phyloP scores from a whole-genome alignment of 345 rosid species.

The Eucalyptus albens region DNA sequence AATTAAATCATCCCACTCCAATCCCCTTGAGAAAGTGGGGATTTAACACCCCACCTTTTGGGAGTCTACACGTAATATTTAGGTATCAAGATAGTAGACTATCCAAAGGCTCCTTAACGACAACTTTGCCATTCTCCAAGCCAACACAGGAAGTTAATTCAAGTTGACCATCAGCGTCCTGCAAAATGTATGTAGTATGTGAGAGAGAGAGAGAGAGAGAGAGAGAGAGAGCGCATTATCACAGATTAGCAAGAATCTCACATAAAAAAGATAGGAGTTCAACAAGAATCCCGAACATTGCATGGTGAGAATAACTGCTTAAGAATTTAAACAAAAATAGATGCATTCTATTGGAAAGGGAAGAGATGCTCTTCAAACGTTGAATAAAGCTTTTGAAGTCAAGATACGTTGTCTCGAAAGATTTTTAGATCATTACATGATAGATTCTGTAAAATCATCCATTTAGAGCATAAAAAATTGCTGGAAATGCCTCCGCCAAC shows the following conservation, averaged over 20 bases:
- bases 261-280: background rate
- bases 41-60: no score
- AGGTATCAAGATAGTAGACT: constrained; percentile 40
- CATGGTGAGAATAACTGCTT: background rate
- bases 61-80: no score
- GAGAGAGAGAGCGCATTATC: background rate
- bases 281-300: background rate
- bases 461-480: background rate
- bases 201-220: background rate
- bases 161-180: constrained; percentile 8
- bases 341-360: background rate
- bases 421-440: background rate
- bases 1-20: no score
- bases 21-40: no score
- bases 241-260: background rate
- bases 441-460: background rate
- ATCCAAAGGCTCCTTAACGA: constrained; percentile 63
- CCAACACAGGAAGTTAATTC: constrained; percentile 36
- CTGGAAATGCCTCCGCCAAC: background rate
- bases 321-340: background rate
- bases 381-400: background rate
- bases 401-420: background rate
- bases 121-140: constrained; percentile 30
- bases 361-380: background rate
- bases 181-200: background rate